A percentile compares a stretch with the other conserved stretches of the same genome.
phyloP scores from a whole-genome alignment of 2,329 filamentous ascomycete species.

The Parasarocladium wereldwijsianum region DNA sequence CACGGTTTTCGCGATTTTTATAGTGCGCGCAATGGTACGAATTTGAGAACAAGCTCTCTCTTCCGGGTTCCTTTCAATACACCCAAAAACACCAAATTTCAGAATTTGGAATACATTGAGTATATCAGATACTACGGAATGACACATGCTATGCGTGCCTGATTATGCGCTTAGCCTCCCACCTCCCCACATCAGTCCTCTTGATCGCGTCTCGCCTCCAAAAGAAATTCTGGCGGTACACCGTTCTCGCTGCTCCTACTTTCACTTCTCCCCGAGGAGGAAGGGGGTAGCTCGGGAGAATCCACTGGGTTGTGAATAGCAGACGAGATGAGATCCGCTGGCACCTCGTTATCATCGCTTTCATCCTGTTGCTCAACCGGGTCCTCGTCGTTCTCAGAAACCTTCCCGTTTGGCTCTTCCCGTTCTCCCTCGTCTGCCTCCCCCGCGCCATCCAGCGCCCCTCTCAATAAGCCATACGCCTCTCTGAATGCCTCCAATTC shows the following conservation, averaged over 20 bases:
- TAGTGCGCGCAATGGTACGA: no score
- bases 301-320: no score
- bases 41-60: no score
- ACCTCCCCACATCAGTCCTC: background rate
- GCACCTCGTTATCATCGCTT: slow-evolving; percentile 29
- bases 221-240: slow-evolving; percentile 36
- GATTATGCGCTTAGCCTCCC: background rate
- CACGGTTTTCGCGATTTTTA: no score
- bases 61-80: no score
- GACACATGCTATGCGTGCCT: background rate
- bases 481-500: slow-evolving; percentile 54
- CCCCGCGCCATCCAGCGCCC: slow-evolving; percentile 6
- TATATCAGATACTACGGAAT: background rate
- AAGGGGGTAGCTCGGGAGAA: no score
- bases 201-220: slow-evolving; percentile 22
- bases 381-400: no score
- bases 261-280: no score
- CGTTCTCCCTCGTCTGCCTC: slow-evolving; percentile 5
- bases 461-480: slow-evolving; percentile 39
- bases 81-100: no score
- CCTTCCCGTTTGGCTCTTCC: slow-evolving; percentile 4
- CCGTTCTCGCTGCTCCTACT: slow-evolving; percentile 30
- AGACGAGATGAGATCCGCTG: slow-evolving; percentile 23
- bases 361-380: slow-evolving; percentile 11
- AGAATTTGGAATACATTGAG: no score